Evolutionary conservation across 2,329 filamentous ascomycete species (phyloP), one percentile per base, ranked within the genome.

Genomic region (Ophiocordyceps camponoti-rufipedis): DNA sequence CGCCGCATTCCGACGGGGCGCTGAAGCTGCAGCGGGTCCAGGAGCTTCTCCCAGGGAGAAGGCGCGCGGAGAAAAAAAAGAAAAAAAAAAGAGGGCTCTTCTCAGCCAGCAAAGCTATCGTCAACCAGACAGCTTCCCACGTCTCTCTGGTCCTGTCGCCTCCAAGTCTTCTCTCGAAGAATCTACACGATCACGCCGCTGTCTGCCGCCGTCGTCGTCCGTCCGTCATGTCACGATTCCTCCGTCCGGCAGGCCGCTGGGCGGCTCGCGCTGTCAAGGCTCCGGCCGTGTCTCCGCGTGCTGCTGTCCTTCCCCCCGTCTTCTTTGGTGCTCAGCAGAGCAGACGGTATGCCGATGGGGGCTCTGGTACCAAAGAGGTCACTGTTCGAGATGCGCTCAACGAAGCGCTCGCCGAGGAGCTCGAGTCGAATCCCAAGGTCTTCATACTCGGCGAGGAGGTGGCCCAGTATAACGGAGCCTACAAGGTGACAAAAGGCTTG

Each of bases 391-490:
- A 98, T 63, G 91, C 91, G 49, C 73, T 98, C 61, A 98, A 98
- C 65, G 89, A 98, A 73, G 91, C 91, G 49, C 80, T 98, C 61
- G 87, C 87, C 43, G 91, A 98, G 72, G 91, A 98, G 75, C 80
- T 98, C 66, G 88, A 95, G 74, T 64, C 68, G 61, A 94, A 98
- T 68, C 74, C 82, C 52, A 96, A 95, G 74, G 88, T 95, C 56
- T 98, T 95, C 66, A 71, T 98, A 55, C 67, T 98, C 48, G 91
- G 91, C 58, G 91, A 98, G 74, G 91, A 98, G 72, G 91, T 98
- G 60, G 91, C 91, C 58, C 91, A 98, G 70, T 98, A 98, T 74
- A 98, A 98, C 67, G 91, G 91, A 74, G 89, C 89, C 62, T 98
- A 98, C 80, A 98, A 98, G 72, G 89, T 98, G 62, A 98, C 91